Evolutionary conservation across 352 stramenopile species (phyloP), one percentile per base, ranked within the genome.

Genomic region (Pythium periplocum): DNA sequence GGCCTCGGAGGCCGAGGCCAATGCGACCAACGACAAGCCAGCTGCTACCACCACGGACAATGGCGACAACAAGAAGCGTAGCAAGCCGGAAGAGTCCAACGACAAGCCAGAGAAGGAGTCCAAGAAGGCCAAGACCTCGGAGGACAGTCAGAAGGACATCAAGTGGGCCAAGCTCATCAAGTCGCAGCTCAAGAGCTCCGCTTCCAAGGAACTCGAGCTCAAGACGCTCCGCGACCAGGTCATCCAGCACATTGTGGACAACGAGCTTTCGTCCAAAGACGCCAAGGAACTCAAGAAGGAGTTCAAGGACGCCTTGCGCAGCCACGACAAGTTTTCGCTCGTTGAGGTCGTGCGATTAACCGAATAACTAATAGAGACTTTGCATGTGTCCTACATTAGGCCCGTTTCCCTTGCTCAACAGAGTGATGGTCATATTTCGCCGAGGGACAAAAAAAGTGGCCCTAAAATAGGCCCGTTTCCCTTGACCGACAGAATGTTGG

Each of bases 151-250:
- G 4, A 78, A 81, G 39, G 47, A 64, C 6, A 51, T 89, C 57
- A 93, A 90, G 57, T 92, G 78, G 82, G 51, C 59, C 45, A 90
- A 92, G 56, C 57, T 87, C 1, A 75, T 92, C 39, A 86, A 83
- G 51, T 52, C 58, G 30, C 55, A 61, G 51, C 55, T 90, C 6
- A 87, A 87, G 59, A 73, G 62, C 10, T 45, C 69, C 31, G 35
- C 57, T 4, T 60, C 42, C 9, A 80, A 75, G 46, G 58, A 86
- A 49, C 48, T 92, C 51, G 75, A 92, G 12, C 61, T 88, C 45
- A 64, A 69, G 45, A 45, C 40, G 49, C 68, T 92, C 40, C 68
- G 66, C 45, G 62, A 76, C 0, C 61, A 82, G 44, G 56, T 87
- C 34, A 41, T 90, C 12, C 61, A 64, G 26, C 53, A 75, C 8